A percentile compares a stretch with the other conserved stretches of the same genome.
Conservation (phyloP, 768 basidiomycete species). For the Lactifluus hygrophoroides region DNA sequence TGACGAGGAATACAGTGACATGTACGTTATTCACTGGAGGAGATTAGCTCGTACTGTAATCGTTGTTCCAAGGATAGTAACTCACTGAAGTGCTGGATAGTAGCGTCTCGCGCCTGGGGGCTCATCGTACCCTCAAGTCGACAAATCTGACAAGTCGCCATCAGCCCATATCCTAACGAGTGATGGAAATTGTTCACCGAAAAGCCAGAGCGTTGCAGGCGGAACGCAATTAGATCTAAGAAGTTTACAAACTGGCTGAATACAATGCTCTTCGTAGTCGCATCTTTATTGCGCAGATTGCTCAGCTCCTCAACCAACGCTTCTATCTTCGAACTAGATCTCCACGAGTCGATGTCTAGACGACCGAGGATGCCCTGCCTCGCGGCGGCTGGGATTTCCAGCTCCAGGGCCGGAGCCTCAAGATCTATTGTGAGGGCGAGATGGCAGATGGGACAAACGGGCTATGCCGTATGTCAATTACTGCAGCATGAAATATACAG, state of each 20-base stretch:
- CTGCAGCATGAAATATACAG: neutral
- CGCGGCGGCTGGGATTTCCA: conserved; percentile 47
- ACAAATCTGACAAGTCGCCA: conserved; percentile 53
- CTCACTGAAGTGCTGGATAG: conserved; percentile 90
- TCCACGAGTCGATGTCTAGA: conserved; percentile 81
- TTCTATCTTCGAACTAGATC: conserved; percentile 96
- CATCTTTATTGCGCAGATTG: conserved; percentile 73
- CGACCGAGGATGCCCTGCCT: conserved; percentile 93
- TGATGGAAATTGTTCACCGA: conserved; percentile 40
- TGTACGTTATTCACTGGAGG: conserved; percentile 77
- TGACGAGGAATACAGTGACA: conserved; percentile 96
- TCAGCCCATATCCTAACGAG: conserved; percentile 6
- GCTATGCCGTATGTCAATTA: conserved; percentile 36
- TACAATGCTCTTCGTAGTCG: conserved; percentile 92
- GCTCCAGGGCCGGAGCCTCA: conserved; percentile 86
- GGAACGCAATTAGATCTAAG: conserved; percentile 86
- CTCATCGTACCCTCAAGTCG: conserved; percentile 95
- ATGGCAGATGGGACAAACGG: conserved; percentile 93
- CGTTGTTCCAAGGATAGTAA: conserved; percentile 15
- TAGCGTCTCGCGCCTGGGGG: conserved; percentile 91
- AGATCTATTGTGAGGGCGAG: conserved; percentile 88
- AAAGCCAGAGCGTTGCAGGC: conserved; percentile 89
- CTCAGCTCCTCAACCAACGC: conserved; percentile 90
- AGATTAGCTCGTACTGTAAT: neutral
- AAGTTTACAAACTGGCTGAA: conserved; percentile 96